Conservation (phyloP, 2,329 filamentous ascomycete genomes). For the Xylaria hypoxylon region DNA sequence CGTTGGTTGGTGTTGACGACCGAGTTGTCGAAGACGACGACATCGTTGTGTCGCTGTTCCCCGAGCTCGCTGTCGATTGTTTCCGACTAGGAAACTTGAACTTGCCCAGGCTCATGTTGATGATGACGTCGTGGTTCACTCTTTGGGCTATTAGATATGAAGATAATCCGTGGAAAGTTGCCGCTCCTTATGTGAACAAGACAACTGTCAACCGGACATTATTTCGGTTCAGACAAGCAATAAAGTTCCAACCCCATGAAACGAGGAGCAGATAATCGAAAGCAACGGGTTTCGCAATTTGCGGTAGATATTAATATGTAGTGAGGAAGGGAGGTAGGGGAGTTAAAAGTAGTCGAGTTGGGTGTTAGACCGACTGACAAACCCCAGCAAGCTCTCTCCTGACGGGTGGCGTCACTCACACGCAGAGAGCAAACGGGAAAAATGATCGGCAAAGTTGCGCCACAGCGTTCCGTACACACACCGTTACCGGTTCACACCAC, state of each 20-base stretch:
- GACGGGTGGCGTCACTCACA: constrained; percentile 25
- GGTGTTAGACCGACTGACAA: constrained; percentile 1
- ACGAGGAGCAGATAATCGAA: neutral
- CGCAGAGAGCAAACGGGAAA: constrained; percentile 10
- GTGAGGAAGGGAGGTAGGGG: constrained; percentile 10
- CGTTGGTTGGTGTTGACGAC: constrained; percentile 18
- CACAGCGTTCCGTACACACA: constrained; percentile 14
- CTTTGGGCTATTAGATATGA: neutral
- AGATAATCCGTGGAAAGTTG: neutral
- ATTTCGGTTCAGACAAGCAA: neutral
- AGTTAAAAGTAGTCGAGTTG: neutral
- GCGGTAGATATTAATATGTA: neutral
- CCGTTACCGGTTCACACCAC: constrained; percentile 28
- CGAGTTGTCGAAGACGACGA: constrained; percentile 23
- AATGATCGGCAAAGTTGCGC: constrained; percentile 27
- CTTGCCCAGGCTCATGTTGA: constrained; percentile 35
- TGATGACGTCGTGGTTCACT: constrained; percentile 14
- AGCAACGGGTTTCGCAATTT: constrained; percentile 13
- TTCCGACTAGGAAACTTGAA: constrained; percentile 34
- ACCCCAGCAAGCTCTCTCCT: neutral
- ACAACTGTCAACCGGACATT: neutral
- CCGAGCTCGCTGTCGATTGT: constrained; percentile 24
- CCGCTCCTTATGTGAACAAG: neutral
- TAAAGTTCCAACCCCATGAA: neutral
- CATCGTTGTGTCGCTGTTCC: constrained; percentile 24